Evolutionary conservation across 2,329 filamentous ascomycete genomes (phyloP).

Genomic region (Exutisphaerella laricina): DNA sequence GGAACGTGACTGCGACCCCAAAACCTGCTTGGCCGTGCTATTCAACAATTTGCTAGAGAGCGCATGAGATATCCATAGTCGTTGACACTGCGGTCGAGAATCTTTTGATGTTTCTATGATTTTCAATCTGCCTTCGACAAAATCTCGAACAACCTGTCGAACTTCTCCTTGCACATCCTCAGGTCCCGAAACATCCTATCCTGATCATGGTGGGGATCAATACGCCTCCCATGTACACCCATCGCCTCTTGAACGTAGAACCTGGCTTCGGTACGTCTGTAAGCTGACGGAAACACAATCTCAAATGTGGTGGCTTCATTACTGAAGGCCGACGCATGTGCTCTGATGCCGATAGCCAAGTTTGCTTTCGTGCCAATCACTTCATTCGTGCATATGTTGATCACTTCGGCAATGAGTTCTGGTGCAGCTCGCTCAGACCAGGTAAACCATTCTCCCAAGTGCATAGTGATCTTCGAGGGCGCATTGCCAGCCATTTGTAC

Average conservation of each 20-base stretch:
- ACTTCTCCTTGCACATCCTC: background rate
- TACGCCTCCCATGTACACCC: background rate
- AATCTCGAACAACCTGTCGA: slow-evolving; percentile 2
- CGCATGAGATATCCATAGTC: too few species aligned
- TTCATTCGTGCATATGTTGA: background rate
- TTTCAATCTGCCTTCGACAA: background rate
- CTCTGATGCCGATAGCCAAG: background rate
- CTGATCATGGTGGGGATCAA: background rate
- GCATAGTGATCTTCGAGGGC: background rate
- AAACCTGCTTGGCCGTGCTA: too few species aligned
- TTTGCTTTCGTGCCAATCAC: background rate
- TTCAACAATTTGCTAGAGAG: too few species aligned
- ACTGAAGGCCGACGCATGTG: background rate
- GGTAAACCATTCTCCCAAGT: slow-evolving; percentile 1
- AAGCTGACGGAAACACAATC: background rate
- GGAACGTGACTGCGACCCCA: too few species aligned
- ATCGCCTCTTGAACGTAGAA: background rate
- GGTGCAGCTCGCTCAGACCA: background rate
- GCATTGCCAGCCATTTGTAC: background rate
- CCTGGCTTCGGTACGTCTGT: background rate
- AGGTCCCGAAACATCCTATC: background rate
- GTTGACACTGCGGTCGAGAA: too few species aligned
- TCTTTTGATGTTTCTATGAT: too few species aligned
- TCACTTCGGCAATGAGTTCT: background rate
- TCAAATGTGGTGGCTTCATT: background rate